Percentiles rank a stretch among this genome's conserved stretches.
These are phyloP conservation scores for Apophysomyces trapeziformis DNA, from an alignment of 371 early-diverging fungal genomes.

Conservation along the genomic window DNA sequence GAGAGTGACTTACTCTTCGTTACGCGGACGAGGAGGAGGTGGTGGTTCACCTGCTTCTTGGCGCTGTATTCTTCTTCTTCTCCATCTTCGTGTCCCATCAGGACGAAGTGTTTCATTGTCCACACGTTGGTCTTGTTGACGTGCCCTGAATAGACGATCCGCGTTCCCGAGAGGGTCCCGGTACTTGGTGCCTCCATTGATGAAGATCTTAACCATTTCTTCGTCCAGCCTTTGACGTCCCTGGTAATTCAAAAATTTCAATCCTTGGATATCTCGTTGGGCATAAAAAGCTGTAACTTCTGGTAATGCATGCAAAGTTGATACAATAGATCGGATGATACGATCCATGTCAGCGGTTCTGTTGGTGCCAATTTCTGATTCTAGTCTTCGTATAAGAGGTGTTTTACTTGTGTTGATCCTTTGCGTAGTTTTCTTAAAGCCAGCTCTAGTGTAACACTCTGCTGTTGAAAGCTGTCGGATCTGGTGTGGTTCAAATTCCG, in stretches of 20 bases:
- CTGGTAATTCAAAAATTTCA: conserved; percentile 18
- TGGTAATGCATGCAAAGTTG: neutral
- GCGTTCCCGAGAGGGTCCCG: neutral
- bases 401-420: too few relatives aligned
- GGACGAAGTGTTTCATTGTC: too few relatives aligned
- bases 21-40: neutral
- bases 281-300: neutral
- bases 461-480: too few relatives aligned
- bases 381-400: too few relatives aligned
- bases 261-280: neutral
- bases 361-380: too few relatives aligned
- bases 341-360: neutral
- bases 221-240: conserved; percentile 12
- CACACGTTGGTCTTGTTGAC: neutral
- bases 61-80: neutral
- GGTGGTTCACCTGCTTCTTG: neutral
- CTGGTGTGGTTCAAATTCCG: too few relatives aligned
- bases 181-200: conserved; percentile 21
- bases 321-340: neutral
- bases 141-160: neutral
- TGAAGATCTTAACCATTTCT: conserved; percentile 19
- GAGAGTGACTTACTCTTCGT: neutral
- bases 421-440: too few relatives aligned
- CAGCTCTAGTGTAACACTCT: too few relatives aligned
- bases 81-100: neutral